Evolutionary conservation across 2,329 filamentous ascomycete genomes (phyloP), one percentile per base, ranked within the genome.

Genomic region (Apiospora phragmitis): DNA sequence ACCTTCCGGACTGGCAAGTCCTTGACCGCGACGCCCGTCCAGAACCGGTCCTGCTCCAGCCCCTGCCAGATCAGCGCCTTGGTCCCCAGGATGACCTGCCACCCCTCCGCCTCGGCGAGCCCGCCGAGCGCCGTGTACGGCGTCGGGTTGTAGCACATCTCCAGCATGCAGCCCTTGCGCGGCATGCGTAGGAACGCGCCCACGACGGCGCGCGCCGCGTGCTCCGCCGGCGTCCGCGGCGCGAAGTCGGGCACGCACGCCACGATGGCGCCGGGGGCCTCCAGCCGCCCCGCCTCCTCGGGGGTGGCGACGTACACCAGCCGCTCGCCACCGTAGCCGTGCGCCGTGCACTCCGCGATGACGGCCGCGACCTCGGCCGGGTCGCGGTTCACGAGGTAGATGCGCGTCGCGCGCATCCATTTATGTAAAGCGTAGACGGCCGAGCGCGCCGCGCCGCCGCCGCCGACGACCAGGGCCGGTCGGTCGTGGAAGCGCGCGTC

Each of bases 81-180:
- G 0, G 92, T 94, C 0, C 93, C 93, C 7, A 93, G 79, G 32
- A 94, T 92, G 1, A 94, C 90, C 80, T 91, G 87, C 93, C 93
- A 94, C 0, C 91, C 91, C 12, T 85, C 84, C 3, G 82, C 80
- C 75, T 89, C 85, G 0, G 91, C 89, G 55, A 94, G 76, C 59
- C 85, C 86, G 1, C 88, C 89, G 67, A 94, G 87, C 74, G 87
- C 85, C 0, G 93, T 95, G 79, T 88, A 91, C 0, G 92, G 91
- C 3, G 85, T 84, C 0, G 93, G 93, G 78, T 94, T 93, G 79
- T 95, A 95, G 84, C 92, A 94, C 93, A 95, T 95, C 80, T 95
- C 93, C 71, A 95, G 79, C 70, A 95, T 88, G 8, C 89, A 89
- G 8, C 92, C 92, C 80, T 92, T 91, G 72, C 87, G 81, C 41